Conservation (phyloP, 352 stramenopile genomes). For the Phytophthora lateralis region DNA sequence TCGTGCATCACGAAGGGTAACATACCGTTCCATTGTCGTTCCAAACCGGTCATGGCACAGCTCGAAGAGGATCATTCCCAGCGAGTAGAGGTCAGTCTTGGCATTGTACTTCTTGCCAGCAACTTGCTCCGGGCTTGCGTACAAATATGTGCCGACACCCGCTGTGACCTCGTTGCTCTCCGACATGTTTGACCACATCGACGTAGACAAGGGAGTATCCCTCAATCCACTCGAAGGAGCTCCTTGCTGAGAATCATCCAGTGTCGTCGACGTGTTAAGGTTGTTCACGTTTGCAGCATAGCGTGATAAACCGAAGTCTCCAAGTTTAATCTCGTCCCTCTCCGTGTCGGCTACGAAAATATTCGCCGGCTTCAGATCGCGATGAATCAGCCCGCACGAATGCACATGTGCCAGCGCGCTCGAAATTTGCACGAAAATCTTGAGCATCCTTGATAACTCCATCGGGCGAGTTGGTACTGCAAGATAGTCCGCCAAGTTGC, state of each 20-base stretch:
- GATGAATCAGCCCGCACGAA: slow-evolving; percentile 90
- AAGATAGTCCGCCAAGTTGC: slow-evolving; percentile 88
- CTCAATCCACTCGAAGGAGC: slow-evolving; percentile 25
- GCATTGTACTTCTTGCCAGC: slow-evolving; percentile 91
- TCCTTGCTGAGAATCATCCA: slow-evolving; percentile 43
- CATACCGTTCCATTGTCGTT: slow-evolving; percentile 91
- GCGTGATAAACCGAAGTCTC: slow-evolving; percentile 89
- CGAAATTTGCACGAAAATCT: slow-evolving; percentile 90
- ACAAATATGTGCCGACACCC: slow-evolving; percentile 91
- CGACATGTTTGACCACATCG: slow-evolving; percentile 73
- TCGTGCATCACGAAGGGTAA: slow-evolving; percentile 76
- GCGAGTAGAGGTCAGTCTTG: slow-evolving; percentile 92
- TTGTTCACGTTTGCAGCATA: slow-evolving; percentile 87
- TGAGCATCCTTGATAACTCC: slow-evolving; percentile 78
- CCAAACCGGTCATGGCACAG: slow-evolving; percentile 88
- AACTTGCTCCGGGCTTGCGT: slow-evolving; percentile 91
- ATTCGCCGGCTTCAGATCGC: slow-evolving; percentile 92
- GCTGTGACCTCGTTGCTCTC: slow-evolving; percentile 86
- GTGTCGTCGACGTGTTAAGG: slow-evolving; percentile 41
- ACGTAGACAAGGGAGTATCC: slow-evolving; percentile 50
- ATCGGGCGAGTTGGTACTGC: slow-evolving; percentile 69
- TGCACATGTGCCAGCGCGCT: slow-evolving; percentile 92
- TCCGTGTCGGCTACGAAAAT: slow-evolving; percentile 91
- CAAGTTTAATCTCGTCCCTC: slow-evolving; percentile 88
- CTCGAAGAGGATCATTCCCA: slow-evolving; percentile 93